phyloP scores from a whole-genome alignment of 805 yeast species.

The Starmera amethionina region DNA sequence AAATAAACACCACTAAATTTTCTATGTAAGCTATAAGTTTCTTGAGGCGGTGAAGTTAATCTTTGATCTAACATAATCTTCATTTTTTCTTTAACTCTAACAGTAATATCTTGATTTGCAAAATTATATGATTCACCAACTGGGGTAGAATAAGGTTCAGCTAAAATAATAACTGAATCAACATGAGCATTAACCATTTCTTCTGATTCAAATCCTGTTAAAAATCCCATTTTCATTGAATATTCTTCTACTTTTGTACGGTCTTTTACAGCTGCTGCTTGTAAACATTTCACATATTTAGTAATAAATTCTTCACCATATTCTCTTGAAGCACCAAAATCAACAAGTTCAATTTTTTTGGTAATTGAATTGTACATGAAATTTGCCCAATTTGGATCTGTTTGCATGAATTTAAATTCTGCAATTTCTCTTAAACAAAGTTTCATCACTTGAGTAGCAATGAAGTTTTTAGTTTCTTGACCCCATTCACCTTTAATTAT shows the following conservation, averaged over 20 bases:
- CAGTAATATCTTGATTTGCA: slow-evolving; percentile 82
- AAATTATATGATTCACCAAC: slow-evolving; percentile 54
- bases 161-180: slow-evolving; percentile 80
- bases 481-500: slow-evolving; percentile 67
- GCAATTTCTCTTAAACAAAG: slow-evolving; percentile 82
- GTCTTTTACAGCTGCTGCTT: slow-evolving; percentile 67
- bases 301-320: slow-evolving; percentile 58
- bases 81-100: slow-evolving; percentile 81
- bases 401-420: slow-evolving; percentile 85
- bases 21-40: slow-evolving; percentile 92
- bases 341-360: slow-evolving; percentile 71
- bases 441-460: slow-evolving; percentile 80
- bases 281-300: slow-evolving; percentile 60
- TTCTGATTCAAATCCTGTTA: slow-evolving; percentile 83
- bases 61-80: slow-evolving; percentile 86
- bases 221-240: slow-evolving; percentile 71
- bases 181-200: slow-evolving; percentile 89
- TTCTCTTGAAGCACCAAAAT: slow-evolving; percentile 91
- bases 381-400: slow-evolving; percentile 99
- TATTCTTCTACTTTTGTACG: slow-evolving; percentile 50
- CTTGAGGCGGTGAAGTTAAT: slow-evolving; percentile 95
- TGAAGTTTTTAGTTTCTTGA: slow-evolving; percentile 69
- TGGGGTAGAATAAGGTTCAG: slow-evolving; percentile 77
- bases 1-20: slow-evolving; percentile 91
- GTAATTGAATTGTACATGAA: slow-evolving; percentile 73